Conservation (phyloP, 495 filamentous ascomycete species). For the Astrothelium subdiscretum region DNA sequence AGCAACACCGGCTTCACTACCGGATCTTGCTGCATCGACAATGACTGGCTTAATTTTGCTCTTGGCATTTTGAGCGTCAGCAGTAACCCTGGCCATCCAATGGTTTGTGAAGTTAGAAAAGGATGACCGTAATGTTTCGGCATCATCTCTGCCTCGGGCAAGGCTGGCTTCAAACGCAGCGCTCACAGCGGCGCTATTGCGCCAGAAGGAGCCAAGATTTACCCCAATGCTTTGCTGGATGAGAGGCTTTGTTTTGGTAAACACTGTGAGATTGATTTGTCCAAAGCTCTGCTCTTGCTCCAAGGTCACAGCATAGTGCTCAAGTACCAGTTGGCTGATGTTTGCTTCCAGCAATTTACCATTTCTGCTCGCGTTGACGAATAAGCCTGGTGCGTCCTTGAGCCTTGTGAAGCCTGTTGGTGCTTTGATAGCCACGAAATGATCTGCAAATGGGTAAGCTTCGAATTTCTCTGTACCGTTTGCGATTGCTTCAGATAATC, state of each 20-base stretch:
- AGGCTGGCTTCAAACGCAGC: conserved; percentile 20
- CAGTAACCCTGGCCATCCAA: background rate
- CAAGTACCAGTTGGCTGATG: background rate
- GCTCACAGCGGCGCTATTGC: background rate
- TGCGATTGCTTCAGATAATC: background rate
- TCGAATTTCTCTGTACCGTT: conserved; percentile 4
- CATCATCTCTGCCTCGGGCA: conserved; percentile 22
- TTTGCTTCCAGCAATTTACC: background rate
- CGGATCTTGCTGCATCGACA: background rate
- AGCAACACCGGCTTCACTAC: background rate
- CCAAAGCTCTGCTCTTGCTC: background rate
- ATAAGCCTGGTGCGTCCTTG: background rate
- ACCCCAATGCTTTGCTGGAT: conserved; percentile 1
- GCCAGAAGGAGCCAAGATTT: conserved; percentile 1
- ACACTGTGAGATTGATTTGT: background rate
- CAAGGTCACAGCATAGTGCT: background rate
- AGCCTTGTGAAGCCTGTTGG: conserved; percentile 1
- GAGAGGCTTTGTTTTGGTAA: background rate
- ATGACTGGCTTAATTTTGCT: background rate
- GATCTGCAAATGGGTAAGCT: background rate
- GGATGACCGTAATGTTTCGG: background rate
- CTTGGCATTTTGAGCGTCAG: background rate
- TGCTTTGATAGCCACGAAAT: conserved; percentile 1
- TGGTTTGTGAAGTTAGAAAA: background rate
- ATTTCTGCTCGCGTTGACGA: background rate